Base-by-base conservation (phyloP, 495 filamentous ascomycete species). In the Delitschia confertaspora region DNA sequence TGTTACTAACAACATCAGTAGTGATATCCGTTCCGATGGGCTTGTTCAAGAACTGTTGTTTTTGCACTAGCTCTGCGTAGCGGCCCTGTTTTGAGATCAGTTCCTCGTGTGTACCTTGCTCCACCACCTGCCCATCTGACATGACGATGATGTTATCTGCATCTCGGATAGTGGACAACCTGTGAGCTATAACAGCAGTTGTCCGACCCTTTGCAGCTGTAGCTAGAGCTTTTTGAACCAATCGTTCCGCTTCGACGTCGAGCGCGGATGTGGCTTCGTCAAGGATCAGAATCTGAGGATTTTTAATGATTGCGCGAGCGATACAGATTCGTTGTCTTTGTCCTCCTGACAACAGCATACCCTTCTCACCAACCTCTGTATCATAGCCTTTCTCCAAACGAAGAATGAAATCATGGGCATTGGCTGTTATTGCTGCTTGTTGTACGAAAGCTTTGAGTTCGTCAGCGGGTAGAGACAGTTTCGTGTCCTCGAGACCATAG, bases 71-170 rank as follows among this genome's bases (percentile, higher is more conserved):
- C 29, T 74, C 78, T 57, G 72, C 76, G 60, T 94, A 94, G 3
- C 83, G 75, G 26, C 72, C 73, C 23, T 67, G 59, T 10, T 55
- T 62, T 25, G 69, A 71, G 3, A 93, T 59, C 8, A 94, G 68
- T 13, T 79, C 68, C 40, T 85, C 72, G 55, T 94, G 87, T 4
- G 75, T 83, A 40, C 87, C 87, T 63, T 88, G 86, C 57, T 98
- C 91, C n/a, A 91, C 71, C 45, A 95, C 93, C 14, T 70, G 60
- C 36, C 91, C 91, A 42, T 82, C 65, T 9, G 78, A 72, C 79
- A 98, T 86, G 52, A 95, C 87, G 13, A 95, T 86, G 46, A 98
- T 98, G 58, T 95, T 98, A 59, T 95, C 81, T 0, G 88, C 89
- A 44, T 82, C 75, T 63, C 82, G 89, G 67, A 98, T 93, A 22